These are phyloP conservation scores for Claviceps sp. DNA, from an alignment of 2,329 filamentous ascomycete genomes.

Conservation along the genomic window DNA sequence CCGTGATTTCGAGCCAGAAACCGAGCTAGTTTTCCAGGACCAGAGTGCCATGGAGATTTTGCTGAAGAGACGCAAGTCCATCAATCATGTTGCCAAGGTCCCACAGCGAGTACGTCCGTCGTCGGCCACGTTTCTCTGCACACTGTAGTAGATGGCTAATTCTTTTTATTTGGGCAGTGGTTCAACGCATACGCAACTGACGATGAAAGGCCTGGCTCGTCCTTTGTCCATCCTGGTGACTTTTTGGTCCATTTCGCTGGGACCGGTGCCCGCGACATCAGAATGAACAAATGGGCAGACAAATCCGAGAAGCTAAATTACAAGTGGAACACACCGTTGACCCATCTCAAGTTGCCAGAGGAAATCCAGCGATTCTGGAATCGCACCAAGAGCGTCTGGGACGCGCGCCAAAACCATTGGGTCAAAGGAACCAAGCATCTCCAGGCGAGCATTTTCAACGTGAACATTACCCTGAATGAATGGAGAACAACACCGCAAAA, in stretches of 20 bases:
- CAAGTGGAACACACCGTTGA: slow-evolving; percentile 2
- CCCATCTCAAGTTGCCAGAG: background rate
- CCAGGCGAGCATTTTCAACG: background rate
- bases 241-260: slow-evolving; percentile 11
- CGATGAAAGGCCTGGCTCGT: background rate
- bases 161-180: slow-evolving; percentile 4
- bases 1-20: slow-evolving; percentile 8
- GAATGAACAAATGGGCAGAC: slow-evolving; percentile 2
- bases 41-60: slow-evolving; percentile 11
- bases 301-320: background rate
- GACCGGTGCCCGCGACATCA: background rate
- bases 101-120: slow-evolving; percentile 9
- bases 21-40: slow-evolving; percentile 7
- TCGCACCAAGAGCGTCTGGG: background rate
- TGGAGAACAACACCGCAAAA: background rate
- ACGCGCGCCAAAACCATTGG: background rate
- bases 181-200: slow-evolving; percentile 10
- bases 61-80: slow-evolving; percentile 5
- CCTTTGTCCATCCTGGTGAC: slow-evolving; percentile 6
- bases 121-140: background rate
- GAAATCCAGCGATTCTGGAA: slow-evolving; percentile 3
- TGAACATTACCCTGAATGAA: background rate
- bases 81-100: slow-evolving; percentile 5
- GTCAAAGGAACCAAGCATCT: background rate
- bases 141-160: background rate